Percentiles rank a stretch among this genome's conserved stretches.
Conservation (phyloP, 352 stramenopile species). For the Phytophthora pini region DNA sequence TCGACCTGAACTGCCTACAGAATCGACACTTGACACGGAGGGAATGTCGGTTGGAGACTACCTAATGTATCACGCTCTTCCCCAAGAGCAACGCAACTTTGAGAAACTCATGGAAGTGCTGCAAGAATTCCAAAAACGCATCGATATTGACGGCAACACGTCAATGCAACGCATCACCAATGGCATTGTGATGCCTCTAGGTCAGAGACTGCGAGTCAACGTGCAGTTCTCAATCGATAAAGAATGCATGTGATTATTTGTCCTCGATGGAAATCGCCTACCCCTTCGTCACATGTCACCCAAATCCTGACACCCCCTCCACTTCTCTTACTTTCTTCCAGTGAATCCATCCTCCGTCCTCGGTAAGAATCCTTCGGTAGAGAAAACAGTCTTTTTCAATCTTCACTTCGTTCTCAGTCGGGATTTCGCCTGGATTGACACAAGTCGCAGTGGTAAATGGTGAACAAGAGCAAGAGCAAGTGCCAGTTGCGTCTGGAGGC, state of each 20-base stretch:
- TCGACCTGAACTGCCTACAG: neutral
- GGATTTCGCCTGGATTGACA: slow-evolving; percentile 43
- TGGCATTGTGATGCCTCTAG: slow-evolving; percentile 45
- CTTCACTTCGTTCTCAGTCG: slow-evolving; percentile 51
- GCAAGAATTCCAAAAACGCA: slow-evolving; percentile 46
- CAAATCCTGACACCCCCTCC: slow-evolving; percentile 2
- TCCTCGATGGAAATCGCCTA: slow-evolving; percentile 54
- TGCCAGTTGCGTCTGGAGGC: slow-evolving; percentile 77
- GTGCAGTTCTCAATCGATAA: slow-evolving; percentile 50
- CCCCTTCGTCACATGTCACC: slow-evolving; percentile 6
- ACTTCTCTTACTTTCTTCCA: neutral
- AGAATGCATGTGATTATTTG: slow-evolving; percentile 16
- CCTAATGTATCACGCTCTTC: slow-evolving; percentile 52
- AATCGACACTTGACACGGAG: neutral
- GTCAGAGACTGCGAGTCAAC: slow-evolving; percentile 45
- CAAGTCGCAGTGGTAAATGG: slow-evolving; percentile 29
- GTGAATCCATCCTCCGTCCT: slow-evolving; percentile 1
- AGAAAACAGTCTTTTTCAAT: slow-evolving; percentile 8
- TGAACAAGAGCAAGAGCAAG: slow-evolving; percentile 67
- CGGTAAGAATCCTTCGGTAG: slow-evolving; percentile 16
- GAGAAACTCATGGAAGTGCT: slow-evolving; percentile 64
- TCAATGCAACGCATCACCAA: slow-evolving; percentile 40
- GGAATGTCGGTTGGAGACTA: slow-evolving; percentile 51
- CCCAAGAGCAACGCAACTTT: slow-evolving; percentile 55
- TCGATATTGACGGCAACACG: neutral